Evolutionary conservation across 2,329 filamentous ascomycete genomes (phyloP), one percentile per base, ranked within the genome.

Genomic region (Hymenoscyphus fraxineus): DNA sequence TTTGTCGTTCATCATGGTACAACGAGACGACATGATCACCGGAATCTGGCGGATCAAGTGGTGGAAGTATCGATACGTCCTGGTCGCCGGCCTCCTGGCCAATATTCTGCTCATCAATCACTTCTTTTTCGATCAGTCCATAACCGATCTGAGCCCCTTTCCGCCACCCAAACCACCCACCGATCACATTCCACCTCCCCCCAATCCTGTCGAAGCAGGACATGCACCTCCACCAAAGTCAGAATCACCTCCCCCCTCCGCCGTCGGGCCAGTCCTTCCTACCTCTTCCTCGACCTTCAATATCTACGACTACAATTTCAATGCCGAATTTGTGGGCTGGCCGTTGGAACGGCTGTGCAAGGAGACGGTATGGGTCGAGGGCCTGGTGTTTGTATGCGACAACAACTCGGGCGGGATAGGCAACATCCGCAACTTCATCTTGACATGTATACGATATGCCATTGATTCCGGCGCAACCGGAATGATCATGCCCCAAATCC

Each of bases 391-490:
- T 63, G 72, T 80, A 22, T 83, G 81, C 74, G 80, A 81, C 70
- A 81, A 82, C 71, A 83, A 82, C 69, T 80, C 80, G 2, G 81
- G 81, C 2, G 81, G 81, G 32, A 79, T 82, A 58, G 80, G 81
- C 22, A 83, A 82, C 64, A 81, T 82, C 41, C 75, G 81, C 61
- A 82, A 81, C 69, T 82, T 80, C 69, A 80, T 82, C 56, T 76
- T 82, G 61, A 82, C 80, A 9, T 83, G 80, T 63, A 65, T 83
- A 27, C 78, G 81, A 22, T 83, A 83, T 66, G 79, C 77, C 19
- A 77, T 83, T 65, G 80, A 81, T 32, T 79, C 79, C 6, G 81
- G 80, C 32, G 80, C 80, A 3, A 78, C 79, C 0, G 80, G 79
- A 0, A 67, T 82, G 1, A 76, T 80, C 6, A 73, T 83, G 64